These are phyloP conservation scores for Dioscorea cayenensis DNA, from an alignment of 116 monocot species.

Conservation along the genomic window DNA sequence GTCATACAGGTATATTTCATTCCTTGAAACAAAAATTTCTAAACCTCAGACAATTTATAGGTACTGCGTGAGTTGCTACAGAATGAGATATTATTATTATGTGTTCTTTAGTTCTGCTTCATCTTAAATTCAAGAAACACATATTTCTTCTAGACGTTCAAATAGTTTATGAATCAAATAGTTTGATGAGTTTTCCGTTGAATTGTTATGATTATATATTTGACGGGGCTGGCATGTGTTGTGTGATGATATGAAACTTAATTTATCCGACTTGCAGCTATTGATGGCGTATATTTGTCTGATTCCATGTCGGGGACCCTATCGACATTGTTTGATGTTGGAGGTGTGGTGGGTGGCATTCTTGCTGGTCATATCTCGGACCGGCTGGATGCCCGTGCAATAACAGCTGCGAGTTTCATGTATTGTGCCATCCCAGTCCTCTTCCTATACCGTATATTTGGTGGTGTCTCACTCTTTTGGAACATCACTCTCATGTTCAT, in stretches of 20 bases:
- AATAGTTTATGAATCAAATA: too few relatives aligned
- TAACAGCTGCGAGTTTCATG: conserved; percentile 70
- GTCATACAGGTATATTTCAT: conserved; percentile 47
- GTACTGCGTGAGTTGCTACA: too few relatives aligned
- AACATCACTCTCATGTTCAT: conserved; percentile 61
- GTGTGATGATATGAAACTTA: not conserved
- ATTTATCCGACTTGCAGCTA: conserved; percentile 28
- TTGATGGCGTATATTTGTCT: conserved; percentile 51
- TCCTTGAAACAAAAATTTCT: not conserved
- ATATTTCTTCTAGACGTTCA: too few relatives aligned
- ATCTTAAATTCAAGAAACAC: too few relatives aligned
- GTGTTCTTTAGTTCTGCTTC: too few relatives aligned
- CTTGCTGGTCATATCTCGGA: conserved; percentile 76
- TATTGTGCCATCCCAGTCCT: conserved; percentile 71
- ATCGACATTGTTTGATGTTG: conserved; percentile 74
- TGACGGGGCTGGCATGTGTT: not conserved
- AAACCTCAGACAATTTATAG: not conserved
- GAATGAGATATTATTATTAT: too few relatives aligned
- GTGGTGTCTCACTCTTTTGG: conserved; percentile 46
- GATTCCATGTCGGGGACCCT: conserved; percentile 55
- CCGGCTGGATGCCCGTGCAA: conserved; percentile 50
- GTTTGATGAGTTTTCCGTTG: too few relatives aligned
- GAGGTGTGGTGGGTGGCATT: conserved; percentile 69
- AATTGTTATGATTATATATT: too few relatives aligned
- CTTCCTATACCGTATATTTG: conserved; percentile 57